These are phyloP conservation scores for Nicotiana noctiflora DNA, from an alignment of 257 asterid species.

Conservation along the genomic window DNA sequence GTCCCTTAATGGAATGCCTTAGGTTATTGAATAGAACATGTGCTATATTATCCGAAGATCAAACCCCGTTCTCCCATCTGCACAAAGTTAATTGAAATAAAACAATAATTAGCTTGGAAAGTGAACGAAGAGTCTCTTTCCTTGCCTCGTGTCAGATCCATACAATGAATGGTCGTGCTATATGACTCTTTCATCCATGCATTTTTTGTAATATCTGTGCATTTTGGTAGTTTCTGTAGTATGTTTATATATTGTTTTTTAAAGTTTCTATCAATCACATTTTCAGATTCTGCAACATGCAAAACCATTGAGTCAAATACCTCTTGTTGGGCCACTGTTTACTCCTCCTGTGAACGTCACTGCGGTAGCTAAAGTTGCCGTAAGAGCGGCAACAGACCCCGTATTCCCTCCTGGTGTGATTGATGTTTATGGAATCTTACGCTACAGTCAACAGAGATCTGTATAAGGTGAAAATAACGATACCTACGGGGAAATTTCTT, in stretches of 20 bases:
- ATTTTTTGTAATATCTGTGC: not conserved
- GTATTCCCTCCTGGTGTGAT: constrained; percentile 88
- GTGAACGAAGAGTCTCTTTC: not conserved
- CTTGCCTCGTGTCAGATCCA: not conserved
- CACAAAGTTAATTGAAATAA: not conserved
- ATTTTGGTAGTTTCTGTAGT: not conserved
- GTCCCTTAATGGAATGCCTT: not conserved
- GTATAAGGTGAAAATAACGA: constrained; percentile 2
- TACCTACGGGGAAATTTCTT: not conserved
- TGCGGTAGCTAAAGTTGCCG: constrained; percentile 83
- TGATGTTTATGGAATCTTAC: constrained; percentile 65
- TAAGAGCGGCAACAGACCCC: constrained; percentile 81
- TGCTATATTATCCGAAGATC: not conserved
- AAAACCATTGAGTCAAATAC: constrained; percentile 56
- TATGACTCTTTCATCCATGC: not conserved
- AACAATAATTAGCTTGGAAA: not conserved
- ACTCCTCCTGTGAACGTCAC: constrained; percentile 74
- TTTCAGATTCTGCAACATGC: constrained; percentile 76
- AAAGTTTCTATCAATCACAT: not conserved
- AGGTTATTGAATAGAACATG: not conserved
- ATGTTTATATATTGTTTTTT: not conserved
- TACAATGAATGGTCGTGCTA: not conserved
- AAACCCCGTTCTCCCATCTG: not conserved
- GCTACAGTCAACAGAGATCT: constrained; percentile 60
- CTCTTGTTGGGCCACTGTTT: constrained; percentile 79